phyloP scores from a whole-genome alignment of 2,329 filamentous ascomycete species.

The Cladophialophora exuberans region DNA sequence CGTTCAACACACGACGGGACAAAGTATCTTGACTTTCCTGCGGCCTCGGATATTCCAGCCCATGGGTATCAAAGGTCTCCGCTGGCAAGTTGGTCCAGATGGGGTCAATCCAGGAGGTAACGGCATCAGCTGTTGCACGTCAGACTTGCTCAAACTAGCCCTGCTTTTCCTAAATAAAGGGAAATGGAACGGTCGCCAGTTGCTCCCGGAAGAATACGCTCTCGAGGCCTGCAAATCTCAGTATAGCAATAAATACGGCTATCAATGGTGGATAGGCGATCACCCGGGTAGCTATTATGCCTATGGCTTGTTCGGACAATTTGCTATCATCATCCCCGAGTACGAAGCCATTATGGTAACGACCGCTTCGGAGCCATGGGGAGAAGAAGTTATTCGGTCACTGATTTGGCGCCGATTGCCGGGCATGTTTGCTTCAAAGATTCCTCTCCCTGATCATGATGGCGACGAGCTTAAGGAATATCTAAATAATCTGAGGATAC shows the following conservation, averaged over 20 bases:
- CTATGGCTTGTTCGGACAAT: slow-evolving; percentile 5
- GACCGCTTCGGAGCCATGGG: background rate
- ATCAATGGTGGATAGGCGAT: slow-evolving; percentile 2
- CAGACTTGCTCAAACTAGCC: slow-evolving; percentile 1
- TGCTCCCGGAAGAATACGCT: background rate
- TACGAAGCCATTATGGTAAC: slow-evolving; percentile 94
- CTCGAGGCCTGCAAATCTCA: background rate
- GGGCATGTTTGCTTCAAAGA: background rate
- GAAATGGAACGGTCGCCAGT: background rate
- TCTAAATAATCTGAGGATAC: background rate
- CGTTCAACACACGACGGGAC: background rate
- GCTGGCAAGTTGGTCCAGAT: slow-evolving; percentile 3
- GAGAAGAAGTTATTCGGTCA: background rate
- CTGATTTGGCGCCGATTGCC: slow-evolving; percentile 2
- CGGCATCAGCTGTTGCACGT: slow-evolving; percentile 1
- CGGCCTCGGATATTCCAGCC: background rate
- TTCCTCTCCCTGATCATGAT: background rate
- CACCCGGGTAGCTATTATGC: background rate
- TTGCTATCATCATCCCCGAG: slow-evolving; percentile 78
- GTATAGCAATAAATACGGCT: slow-evolving; percentile 1
- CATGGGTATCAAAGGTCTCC: background rate
- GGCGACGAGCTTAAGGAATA: background rate
- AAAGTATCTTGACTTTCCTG: background rate
- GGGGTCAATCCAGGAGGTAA: slow-evolving; percentile 4
- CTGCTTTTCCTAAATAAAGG: background rate